A percentile compares a stretch with the other conserved stretches of the same genome.
Conservation (phyloP, 202 grass and related monocot species). For the Hordeum pubiflorum region DNA sequence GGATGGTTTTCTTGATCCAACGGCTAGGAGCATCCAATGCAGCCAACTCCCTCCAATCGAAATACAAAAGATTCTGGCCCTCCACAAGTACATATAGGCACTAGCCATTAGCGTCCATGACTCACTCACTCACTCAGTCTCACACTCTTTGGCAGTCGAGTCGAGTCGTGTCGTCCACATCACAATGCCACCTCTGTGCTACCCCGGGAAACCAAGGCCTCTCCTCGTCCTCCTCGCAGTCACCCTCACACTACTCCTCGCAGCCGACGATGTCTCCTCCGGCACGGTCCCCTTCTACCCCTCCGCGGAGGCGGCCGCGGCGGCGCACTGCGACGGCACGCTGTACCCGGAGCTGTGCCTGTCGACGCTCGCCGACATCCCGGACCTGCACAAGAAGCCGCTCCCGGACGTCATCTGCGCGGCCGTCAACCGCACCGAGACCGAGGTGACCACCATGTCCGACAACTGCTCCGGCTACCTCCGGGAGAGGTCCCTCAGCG, state of each 20-base stretch:
- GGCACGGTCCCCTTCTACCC: slow-evolving; percentile 20
- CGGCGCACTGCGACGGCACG: slow-evolving; percentile 61
- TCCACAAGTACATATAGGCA: not conserved
- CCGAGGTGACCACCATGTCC: slow-evolving; percentile 22
- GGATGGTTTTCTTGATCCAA: not conserved
- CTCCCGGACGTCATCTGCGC: slow-evolving; percentile 54
- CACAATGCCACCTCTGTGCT: slow-evolving; percentile 23
- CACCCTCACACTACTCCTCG: not conserved
- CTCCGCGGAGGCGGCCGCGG: slow-evolving; percentile 26
- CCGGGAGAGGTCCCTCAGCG: not conserved
- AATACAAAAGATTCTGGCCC: not conserved
- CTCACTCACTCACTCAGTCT: not conserved
- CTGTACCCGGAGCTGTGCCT: slow-evolving; percentile 64
- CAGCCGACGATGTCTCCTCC: not conserved
- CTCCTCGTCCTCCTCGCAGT: slow-evolving; percentile 15
- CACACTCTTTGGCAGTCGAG: not conserved
- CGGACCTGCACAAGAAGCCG: slow-evolving; percentile 50
- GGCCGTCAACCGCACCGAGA: slow-evolving; percentile 38
- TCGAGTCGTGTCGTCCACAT: not conserved
- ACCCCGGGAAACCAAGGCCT: not conserved
- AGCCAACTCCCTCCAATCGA: not conserved
- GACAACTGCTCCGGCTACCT: slow-evolving; percentile 62
- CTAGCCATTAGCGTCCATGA: not conserved
- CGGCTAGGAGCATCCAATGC: not conserved
- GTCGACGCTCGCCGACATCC: slow-evolving; percentile 58